Percentiles rank a stretch among this genome's conserved stretches.
Evolutionary conservation across 495 filamentous ascomycete genomes (phyloP).

Genomic region (Filosporella fistucella): DNA sequence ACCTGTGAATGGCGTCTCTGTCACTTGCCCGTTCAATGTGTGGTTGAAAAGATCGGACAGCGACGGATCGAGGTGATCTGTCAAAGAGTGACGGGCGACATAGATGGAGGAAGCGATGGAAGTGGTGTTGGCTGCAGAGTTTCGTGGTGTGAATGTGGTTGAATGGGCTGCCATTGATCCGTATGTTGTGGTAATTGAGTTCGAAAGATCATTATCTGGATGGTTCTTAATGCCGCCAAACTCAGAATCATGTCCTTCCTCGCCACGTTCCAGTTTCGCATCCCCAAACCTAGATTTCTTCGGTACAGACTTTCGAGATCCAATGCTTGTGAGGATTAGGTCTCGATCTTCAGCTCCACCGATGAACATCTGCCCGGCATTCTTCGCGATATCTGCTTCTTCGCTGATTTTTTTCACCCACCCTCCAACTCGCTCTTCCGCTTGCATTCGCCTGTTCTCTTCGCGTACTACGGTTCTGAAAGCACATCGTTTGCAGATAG

Average conservation of each 20-base stretch:
- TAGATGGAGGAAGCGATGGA: too few relatives aligned
- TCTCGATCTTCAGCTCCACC: constrained; percentile 3
- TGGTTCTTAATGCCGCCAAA: too few relatives aligned
- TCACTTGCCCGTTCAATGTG: neutral
- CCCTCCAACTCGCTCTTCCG: neutral
- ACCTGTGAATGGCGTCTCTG: neutral
- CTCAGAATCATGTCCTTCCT: too few relatives aligned
- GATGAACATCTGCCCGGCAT: neutral
- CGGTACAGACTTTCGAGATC: too few relatives aligned
- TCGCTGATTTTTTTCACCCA: neutral
- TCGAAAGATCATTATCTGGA: too few relatives aligned
- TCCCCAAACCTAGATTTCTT: too few relatives aligned
- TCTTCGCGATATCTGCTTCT: neutral
- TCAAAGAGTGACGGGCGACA: too few relatives aligned
- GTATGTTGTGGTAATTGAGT: too few relatives aligned
- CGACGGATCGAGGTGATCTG: neutral
- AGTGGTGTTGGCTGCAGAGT: too few relatives aligned
- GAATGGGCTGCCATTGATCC: too few relatives aligned
- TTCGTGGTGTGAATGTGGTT: too few relatives aligned
- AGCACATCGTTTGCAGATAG: neutral
- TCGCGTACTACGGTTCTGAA: neutral
- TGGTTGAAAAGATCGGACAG: neutral
- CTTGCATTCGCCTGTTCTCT: neutral
- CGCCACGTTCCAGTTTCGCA: too few relatives aligned
- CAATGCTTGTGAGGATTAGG: neutral